phyloP scores from a whole-genome alignment of 2,329 filamentous ascomycete species.

The Colletotrichum sp. region DNA sequence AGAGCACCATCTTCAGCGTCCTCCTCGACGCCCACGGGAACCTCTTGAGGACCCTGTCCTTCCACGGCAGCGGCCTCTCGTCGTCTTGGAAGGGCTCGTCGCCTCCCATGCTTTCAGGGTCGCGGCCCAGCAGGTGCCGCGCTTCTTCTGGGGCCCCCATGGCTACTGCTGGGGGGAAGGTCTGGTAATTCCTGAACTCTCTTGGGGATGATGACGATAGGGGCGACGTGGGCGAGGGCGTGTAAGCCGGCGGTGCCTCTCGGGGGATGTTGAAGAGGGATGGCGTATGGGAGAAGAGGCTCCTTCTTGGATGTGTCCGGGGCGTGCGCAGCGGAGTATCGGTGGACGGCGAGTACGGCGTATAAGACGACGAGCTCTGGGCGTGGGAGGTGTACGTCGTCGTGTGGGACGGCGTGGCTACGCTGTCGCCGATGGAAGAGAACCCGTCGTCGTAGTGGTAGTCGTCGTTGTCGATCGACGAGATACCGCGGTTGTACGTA shows the following conservation, averaged over 20 bases:
- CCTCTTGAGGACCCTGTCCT: slow-evolving; percentile 23
- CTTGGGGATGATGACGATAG: slow-evolving; percentile 36
- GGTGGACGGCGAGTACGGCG: slow-evolving; percentile 12
- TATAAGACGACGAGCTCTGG: slow-evolving; percentile 20
- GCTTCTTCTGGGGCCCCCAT: slow-evolving; percentile 51
- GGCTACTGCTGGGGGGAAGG: slow-evolving; percentile 37
- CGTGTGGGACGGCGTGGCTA: slow-evolving; percentile 14
- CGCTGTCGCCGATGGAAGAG: slow-evolving; percentile 11
- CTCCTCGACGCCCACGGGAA: slow-evolving; percentile 24
- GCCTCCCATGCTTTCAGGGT: slow-evolving; percentile 52
- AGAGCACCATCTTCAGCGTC: slow-evolving; percentile 34
- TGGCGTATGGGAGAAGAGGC: neutral
- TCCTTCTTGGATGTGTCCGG: slow-evolving; percentile 16
- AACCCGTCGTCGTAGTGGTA: slow-evolving; percentile 2
- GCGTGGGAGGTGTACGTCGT: neutral
- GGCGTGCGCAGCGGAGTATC: slow-evolving; percentile 17
- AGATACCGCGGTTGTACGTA: neutral
- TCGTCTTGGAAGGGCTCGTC: slow-evolving; percentile 27
- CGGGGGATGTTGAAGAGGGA: slow-evolving; percentile 24
- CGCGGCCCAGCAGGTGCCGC: slow-evolving; percentile 44
- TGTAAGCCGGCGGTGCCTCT: slow-evolving; percentile 58
- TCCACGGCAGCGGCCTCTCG: slow-evolving; percentile 24
- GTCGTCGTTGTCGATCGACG: neutral
- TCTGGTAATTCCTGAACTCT: slow-evolving; percentile 43
- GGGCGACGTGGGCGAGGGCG: slow-evolving; percentile 38